Base-by-base conservation (phyloP, 768 basidiomycete genomes). In the Hysterangium stoloniferum region DNA sequence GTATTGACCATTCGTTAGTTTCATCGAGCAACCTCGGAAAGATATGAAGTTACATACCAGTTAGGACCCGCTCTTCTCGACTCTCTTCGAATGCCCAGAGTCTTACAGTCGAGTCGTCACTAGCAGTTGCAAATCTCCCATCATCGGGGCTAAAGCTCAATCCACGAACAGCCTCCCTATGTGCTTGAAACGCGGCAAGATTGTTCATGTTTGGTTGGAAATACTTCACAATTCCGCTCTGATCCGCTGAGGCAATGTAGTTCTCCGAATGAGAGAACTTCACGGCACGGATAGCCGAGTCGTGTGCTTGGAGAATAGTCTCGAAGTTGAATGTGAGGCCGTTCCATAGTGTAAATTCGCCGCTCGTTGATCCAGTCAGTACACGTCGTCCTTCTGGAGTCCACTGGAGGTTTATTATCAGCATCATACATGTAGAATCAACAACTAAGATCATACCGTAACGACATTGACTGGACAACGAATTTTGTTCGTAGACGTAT, bases 171-270 rank as follows among this genome's bases (percentile, higher is more conserved):
- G 92, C 89, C 66, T 97, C 95, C n/a, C 86, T 76, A 47, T 96
- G 95, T 0, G 92, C 96, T 38, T 84, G 77, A 80, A 92, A 95
- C 15, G 89, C 89, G 5, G 87, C 90, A 58, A 99, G 70, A 64
- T 99, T 99, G 74, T 97, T 99, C 88, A 98, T 93, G 66, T 97
- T 96, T 29, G 91, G 91, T 57, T 97, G 93, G 62, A 97, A 99
- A 69, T 98, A 99, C 67, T 99, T 99, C 74, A 99, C 92, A 53
- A 91, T 77, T 7, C 96, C 96, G 32, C 74, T 80, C 64, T 93
- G 90, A 71, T 99, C 96, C 24, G 90, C 82, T 15, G 92, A 95
- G 15, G 88, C 85, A 44, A 99, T 79, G 66, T 89, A 97, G 13
- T 84, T 74, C n/a, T 95, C 96, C 0, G 89, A 88, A 58, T 96